Base-by-base conservation (phyloP, 345 rosid genomes). In the Psidium guajava region DNA sequence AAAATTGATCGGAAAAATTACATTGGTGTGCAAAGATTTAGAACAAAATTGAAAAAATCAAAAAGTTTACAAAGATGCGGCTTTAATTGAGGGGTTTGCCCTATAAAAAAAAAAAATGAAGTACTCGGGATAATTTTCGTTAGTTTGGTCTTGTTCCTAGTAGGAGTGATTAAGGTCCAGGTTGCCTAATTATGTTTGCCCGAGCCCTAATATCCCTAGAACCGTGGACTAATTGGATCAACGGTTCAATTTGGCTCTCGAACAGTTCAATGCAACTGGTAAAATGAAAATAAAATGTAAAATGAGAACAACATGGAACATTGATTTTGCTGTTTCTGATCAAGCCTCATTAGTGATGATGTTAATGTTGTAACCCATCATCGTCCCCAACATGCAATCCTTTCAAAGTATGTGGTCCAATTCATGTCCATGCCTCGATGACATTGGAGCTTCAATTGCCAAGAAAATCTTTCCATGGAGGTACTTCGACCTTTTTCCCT, bases 21-120 rank as follows among this genome's bases (percentile, higher is more conserved):
- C 5, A 18, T 69, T 36, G 77, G 12, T 0, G 13, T 0, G 0
- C 28, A 18, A 32, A 64, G 6, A 3, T 36, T 16, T 64, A 0
- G 1, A 36, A 18, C 0, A 32, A 56, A 18, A 32, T 32, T 16
- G 24, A 1, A 10, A 8, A 69, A 18, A 32, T 61, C 0, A 0
- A 16, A 64, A 64, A 64, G 16, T 22, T 10, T 56, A 50, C 14
- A 50, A 10, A 50, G 52, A 50, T 50, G 52, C 11, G 52, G 52
- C 14, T 50, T 50, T 50, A 11, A 11, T 50, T 50, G 52, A 50
- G 14, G 52, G 52, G 52, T 50, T 50, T 50, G 52, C 3, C 14
- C 1, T 13, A 50, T 50, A 50, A 49, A 50, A 50, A 50, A 11
- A 11, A 50, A 50, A 50, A 50, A 50, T 50, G 52, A 50, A 50